Percentiles rank a stretch among this genome's conserved stretches.
Evolutionary conservation across 306 rosid species (phyloP).

Genomic region (Medicago lupulina): DNA sequence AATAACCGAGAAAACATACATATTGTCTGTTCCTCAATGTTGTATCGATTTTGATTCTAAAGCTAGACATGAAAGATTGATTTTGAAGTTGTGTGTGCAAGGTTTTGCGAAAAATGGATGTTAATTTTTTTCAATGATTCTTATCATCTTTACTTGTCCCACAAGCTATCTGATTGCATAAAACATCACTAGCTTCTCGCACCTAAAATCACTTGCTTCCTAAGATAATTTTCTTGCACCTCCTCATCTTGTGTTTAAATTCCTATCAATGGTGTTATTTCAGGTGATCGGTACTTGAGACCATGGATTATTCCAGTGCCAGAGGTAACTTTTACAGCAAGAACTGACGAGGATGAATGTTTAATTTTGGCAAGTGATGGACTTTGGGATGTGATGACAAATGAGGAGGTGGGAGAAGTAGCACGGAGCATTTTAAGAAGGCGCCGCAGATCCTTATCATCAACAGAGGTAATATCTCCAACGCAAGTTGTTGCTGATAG

Average conservation of each 20-base stretch:
- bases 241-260: neutral
- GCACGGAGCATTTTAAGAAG: constrained; percentile 75
- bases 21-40: neutral
- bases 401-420: constrained; percentile 80
- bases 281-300: constrained; percentile 81
- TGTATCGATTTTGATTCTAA: neutral
- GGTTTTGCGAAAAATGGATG: neutral
- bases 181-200: constrained; percentile 28
- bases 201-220: constrained; percentile 31
- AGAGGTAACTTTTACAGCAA: constrained; percentile 65
- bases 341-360: constrained; percentile 85
- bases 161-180: constrained; percentile 14
- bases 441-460: constrained; percentile 52
- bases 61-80: neutral
- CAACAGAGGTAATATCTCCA: constrained; percentile 53
- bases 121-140: constrained; percentile 2
- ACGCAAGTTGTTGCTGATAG: constrained; percentile 77
- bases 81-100: neutral
- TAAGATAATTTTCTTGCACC: neutral
- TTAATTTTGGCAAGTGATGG: constrained; percentile 84
- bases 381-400: constrained; percentile 86
- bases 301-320: constrained; percentile 93
- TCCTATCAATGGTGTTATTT: constrained; percentile 35
- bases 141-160: constrained; percentile 17
- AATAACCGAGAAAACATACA: neutral